Conservation (phyloP, 1,139 yeast species). For the Kodamaea fungicola region DNA sequence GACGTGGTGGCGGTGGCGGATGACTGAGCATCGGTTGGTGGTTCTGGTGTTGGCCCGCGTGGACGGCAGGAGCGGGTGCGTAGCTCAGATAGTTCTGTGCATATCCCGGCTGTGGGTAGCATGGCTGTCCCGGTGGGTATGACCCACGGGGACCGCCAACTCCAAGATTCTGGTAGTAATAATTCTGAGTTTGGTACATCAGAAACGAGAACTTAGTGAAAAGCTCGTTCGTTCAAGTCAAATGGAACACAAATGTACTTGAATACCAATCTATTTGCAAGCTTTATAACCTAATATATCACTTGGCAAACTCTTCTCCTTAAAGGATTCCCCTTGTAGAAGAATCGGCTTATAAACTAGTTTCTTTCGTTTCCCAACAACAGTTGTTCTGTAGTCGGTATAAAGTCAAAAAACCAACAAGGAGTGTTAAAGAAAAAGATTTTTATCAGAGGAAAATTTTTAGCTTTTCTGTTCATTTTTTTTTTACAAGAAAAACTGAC, state of each 20-base stretch:
- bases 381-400: too few relatives aligned
- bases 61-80: conserved; percentile 10
- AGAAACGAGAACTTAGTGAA: conserved; percentile 39
- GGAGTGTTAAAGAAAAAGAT: too few relatives aligned
- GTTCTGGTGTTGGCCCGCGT: conserved; percentile 6
- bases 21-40: background rate
- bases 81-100: conserved; percentile 7
- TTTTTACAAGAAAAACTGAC: too few relatives aligned
- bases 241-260: conserved; percentile 7
- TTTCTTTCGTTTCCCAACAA: too few relatives aligned
- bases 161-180: conserved; percentile 29
- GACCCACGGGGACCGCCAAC: conserved; percentile 40
- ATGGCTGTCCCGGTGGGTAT: conserved; percentile 12
- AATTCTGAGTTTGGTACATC: conserved; percentile 18
- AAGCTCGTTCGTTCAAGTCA: conserved; percentile 28
- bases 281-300: too few relatives aligned
- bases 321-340: too few relatives aligned
- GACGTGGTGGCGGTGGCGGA: conserved; percentile 11
- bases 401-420: too few relatives aligned
- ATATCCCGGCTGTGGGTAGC: conserved; percentile 1
- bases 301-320: too few relatives aligned
- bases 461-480: too few relatives aligned
- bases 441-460: too few relatives aligned
- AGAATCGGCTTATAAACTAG: too few relatives aligned
- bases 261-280: too few relatives aligned